Conservation (phyloP, 2,329 filamentous ascomycete genomes). For the Tolypocladium paradoxum region DNA sequence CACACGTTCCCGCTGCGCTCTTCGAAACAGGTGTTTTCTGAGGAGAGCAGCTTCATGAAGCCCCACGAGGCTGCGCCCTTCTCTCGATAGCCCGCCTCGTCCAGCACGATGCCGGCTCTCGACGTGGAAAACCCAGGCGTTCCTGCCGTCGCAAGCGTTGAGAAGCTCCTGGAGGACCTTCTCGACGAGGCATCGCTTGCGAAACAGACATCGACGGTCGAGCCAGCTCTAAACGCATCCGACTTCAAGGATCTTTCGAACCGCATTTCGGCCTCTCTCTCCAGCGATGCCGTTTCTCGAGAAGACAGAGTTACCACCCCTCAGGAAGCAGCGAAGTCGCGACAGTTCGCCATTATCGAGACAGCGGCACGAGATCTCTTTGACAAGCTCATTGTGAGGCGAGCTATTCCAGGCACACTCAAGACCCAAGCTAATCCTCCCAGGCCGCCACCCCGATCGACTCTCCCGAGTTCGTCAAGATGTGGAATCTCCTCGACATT, state of each 20-base stretch:
- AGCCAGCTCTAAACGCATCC: conserved; percentile 63
- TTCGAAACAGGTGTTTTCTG: background rate
- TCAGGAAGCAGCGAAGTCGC: conserved; percentile 27
- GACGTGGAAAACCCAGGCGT: conserved; percentile 35
- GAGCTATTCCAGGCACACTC: background rate
- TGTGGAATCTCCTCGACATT: conserved; percentile 93
- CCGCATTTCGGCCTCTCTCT: conserved; percentile 28
- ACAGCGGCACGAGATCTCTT: conserved; percentile 75
- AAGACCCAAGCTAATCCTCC: conserved; percentile 4
- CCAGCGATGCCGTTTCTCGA: conserved; percentile 15
- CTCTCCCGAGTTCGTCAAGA: conserved; percentile 63
- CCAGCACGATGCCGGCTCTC: conserved; percentile 37
- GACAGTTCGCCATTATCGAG: conserved; percentile 65
- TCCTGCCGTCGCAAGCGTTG: conserved; percentile 42
- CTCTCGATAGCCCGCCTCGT: background rate
- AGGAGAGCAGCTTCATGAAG: background rate
- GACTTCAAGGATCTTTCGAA: conserved; percentile 44
- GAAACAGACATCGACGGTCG: conserved; percentile 52
- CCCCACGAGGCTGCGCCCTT: background rate
- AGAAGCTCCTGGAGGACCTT: conserved; percentile 42
- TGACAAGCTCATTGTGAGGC: conserved; percentile 62
- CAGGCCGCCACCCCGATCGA: conserved; percentile 68
- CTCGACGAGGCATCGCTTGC: conserved; percentile 45
- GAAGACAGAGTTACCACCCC: conserved; percentile 21
- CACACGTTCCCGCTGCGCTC: background rate